phyloP scores from a whole-genome alignment of 2,329 filamentous ascomycete genomes.

The Uncinocarpus reesii region DNA sequence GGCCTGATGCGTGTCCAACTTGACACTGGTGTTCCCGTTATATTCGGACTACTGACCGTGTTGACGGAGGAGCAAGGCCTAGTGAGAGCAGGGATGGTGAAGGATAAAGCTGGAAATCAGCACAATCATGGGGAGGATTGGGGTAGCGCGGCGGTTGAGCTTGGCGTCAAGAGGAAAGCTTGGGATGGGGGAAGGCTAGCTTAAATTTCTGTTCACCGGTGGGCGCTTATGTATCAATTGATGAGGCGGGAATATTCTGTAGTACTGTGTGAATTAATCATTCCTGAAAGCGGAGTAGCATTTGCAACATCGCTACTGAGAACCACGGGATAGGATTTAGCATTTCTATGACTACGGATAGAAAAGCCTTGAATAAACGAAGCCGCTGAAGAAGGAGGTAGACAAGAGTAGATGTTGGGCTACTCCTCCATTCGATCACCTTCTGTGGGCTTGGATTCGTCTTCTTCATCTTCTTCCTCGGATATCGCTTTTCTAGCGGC shows the following conservation, averaged over 20 bases:
- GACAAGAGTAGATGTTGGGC: background rate
- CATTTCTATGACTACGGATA: background rate
- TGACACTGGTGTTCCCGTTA: slow-evolving; percentile 75
- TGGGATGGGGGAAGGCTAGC: slow-evolving; percentile 64
- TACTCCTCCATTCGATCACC: slow-evolving; percentile 82
- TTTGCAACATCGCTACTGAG: too few relatives aligned
- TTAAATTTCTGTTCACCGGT: too few relatives aligned
- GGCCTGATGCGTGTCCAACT: slow-evolving; percentile 91
- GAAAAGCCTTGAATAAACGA: background rate
- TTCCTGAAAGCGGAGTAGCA: too few relatives aligned
- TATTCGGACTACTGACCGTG: slow-evolving; percentile 87
- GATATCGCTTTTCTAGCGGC: slow-evolving; percentile 85
- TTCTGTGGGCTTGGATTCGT: slow-evolving; percentile 51
- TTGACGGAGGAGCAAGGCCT: slow-evolving; percentile 79
- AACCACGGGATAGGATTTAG: background rate
- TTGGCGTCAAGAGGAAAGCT: slow-evolving; percentile 74
- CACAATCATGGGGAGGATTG: slow-evolving; percentile 98
- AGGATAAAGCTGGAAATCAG: slow-evolving; percentile 29
- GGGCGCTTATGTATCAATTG: too few relatives aligned
- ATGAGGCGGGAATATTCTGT: too few relatives aligned
- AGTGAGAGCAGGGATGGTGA: slow-evolving; percentile 66
- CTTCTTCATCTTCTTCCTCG: slow-evolving; percentile 73
- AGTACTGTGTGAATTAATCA: too few relatives aligned
- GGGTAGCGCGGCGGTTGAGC: slow-evolving; percentile 87
- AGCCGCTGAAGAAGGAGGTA: background rate